phyloP scores from a whole-genome alignment of 768 basidiomycete species.

The Mycena galericulata region DNA sequence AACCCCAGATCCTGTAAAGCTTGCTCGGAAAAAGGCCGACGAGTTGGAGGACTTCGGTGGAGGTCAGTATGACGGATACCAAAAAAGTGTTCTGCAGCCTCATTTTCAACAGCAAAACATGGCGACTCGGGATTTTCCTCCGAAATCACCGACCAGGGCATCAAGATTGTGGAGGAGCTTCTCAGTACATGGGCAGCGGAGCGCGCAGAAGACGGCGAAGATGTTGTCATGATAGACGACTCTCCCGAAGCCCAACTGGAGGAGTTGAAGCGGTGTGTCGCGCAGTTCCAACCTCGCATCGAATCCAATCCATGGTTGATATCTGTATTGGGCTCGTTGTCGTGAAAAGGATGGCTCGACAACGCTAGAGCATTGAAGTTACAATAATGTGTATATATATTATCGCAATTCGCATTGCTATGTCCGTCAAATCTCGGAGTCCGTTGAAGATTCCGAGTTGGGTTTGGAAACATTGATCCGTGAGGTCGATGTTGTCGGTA shows the following conservation, averaged over 20 bases:
- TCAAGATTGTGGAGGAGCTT: constrained; percentile 83
- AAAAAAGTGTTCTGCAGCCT: background rate
- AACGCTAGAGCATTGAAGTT: too few species aligned
- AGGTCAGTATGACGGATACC: constrained; percentile 43
- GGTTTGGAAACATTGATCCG: too few species aligned
- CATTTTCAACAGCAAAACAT: constrained; percentile 39
- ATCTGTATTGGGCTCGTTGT: constrained; percentile 56
- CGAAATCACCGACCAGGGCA: constrained; percentile 81
- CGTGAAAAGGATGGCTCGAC: background rate
- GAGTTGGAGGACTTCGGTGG: constrained; percentile 89
- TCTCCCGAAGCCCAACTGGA: constrained; percentile 59
- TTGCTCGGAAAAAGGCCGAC: constrained; percentile 95
- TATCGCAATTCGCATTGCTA: too few species aligned
- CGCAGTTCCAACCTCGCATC: constrained; percentile 73
- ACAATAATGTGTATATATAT: constrained; percentile 1
- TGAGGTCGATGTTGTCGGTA: too few species aligned
- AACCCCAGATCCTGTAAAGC: background rate
- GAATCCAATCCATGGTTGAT: constrained; percentile 86
- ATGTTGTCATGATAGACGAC: constrained; percentile 57
- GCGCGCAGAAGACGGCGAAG: constrained; percentile 59
- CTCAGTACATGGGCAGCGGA: constrained; percentile 69
- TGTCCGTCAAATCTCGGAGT: too few species aligned
- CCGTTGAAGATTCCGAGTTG: too few species aligned
- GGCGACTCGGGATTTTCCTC: constrained; percentile 60
- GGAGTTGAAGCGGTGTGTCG: constrained; percentile 70